These are phyloP conservation scores for Exobasidium cylindrosporum DNA, from an alignment of 1,284 basidiomycete genomes.

Conservation along the genomic window DNA sequence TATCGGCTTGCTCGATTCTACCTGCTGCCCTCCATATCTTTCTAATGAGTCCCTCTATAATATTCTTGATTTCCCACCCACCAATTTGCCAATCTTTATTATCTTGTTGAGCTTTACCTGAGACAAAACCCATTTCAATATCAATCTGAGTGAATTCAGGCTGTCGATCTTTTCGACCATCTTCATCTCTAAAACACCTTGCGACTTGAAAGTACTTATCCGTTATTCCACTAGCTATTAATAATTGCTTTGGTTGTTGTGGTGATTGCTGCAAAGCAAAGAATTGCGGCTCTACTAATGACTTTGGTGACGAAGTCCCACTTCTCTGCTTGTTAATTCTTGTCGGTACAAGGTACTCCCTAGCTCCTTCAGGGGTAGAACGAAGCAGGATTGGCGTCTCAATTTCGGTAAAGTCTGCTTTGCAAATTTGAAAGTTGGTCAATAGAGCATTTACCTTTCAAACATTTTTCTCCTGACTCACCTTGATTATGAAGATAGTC, in stretches of 20 bases:
- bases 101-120: conserved; percentile 61
- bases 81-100: conserved; percentile 67
- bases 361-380: conserved; percentile 88
- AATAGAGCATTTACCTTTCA: background rate
- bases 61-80: conserved; percentile 39
- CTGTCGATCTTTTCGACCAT: conserved; percentile 86
- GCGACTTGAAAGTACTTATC: conserved; percentile 90
- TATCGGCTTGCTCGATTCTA: conserved; percentile 57
- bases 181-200: conserved; percentile 90
- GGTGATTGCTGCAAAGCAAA: conserved; percentile 91
- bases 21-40: conserved; percentile 69
- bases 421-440: background rate
- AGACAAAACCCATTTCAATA: conserved; percentile 91
- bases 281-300: conserved; percentile 63
- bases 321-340: conserved; percentile 56
- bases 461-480: conserved; percentile 64
- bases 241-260: conserved; percentile 90
- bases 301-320: conserved; percentile 10
- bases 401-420: conserved; percentile 78
- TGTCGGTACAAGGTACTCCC: conserved; percentile 91
- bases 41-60: conserved; percentile 38
- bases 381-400: conserved; percentile 90
- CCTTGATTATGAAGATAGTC: conserved; percentile 68
- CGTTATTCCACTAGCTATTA: conserved; percentile 84
- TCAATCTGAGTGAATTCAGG: conserved; percentile 96